phyloP scores from a whole-genome alignment of 78 protist species.

The Dictyostelium citrinum region DNA sequence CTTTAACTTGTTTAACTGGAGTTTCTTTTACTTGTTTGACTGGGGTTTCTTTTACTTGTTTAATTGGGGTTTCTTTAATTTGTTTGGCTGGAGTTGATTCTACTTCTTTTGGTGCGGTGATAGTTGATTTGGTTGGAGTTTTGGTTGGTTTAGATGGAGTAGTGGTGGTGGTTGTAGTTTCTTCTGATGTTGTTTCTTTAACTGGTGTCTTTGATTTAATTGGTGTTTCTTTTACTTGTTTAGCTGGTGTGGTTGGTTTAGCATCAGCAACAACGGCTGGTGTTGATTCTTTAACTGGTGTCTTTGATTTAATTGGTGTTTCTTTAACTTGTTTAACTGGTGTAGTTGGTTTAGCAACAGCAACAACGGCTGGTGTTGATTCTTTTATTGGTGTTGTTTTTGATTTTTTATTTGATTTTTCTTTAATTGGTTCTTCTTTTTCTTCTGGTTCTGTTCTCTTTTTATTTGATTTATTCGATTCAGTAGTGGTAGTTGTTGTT shows the following conservation, averaged over 20 bases:
- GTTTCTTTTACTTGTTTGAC: not conserved
- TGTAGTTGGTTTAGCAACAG: not conserved
- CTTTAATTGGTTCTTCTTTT: not conserved
- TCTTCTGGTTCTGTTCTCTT: not conserved
- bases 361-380: not conserved
- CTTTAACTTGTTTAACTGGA: not conserved
- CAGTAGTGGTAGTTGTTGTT: not conserved
- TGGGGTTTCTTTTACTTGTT: not conserved
- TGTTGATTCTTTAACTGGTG: not conserved
- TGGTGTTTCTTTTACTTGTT: not conserved
- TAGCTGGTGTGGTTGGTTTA: not conserved
- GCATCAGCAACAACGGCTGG: not conserved
- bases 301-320: not conserved
- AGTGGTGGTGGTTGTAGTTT: not conserved
- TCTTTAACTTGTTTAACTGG: not conserved
- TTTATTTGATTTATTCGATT: not conserved
- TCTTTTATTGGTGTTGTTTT: slow-evolving; percentile 5
- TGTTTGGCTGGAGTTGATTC: not conserved
- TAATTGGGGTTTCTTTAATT: not conserved
- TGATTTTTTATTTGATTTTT: not conserved
- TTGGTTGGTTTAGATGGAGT: not conserved
- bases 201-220: not conserved
- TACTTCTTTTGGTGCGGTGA: not conserved
- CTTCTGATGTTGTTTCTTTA: not conserved
- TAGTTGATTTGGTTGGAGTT: not conserved